A percentile compares a stretch with the other conserved stretches of the same genome.
These are phyloP conservation scores for Penicillium angulare DNA, from an alignment of 495 filamentous ascomycete genomes.

Conservation along the genomic window DNA sequence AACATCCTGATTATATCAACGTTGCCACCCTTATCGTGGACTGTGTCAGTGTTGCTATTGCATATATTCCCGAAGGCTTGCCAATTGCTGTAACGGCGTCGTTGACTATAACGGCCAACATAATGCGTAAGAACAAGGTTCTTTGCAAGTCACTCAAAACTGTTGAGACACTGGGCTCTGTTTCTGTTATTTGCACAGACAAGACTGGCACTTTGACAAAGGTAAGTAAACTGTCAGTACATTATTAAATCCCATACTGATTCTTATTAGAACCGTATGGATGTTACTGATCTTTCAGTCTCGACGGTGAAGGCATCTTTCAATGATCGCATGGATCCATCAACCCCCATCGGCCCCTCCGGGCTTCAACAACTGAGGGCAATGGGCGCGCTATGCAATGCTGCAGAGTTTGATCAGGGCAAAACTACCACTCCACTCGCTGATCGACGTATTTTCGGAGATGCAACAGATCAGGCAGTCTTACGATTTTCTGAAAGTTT, in stretches of 20 bases:
- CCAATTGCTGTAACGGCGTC: constrained; percentile 61
- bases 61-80: constrained; percentile 68
- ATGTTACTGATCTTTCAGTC: constrained; percentile 50
- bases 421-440: constrained; percentile 48
- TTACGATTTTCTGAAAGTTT: constrained; percentile 62
- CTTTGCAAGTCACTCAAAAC: constrained; percentile 66
- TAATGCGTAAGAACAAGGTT: constrained; percentile 63
- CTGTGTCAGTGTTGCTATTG: constrained; percentile 62
- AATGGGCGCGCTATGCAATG: constrained; percentile 62
- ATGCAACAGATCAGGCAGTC: constrained; percentile 69
- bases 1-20: constrained; percentile 62
- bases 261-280: constrained; percentile 55
- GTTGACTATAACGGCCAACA: constrained; percentile 55
- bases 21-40: constrained; percentile 62
- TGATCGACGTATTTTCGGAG: constrained; percentile 59
- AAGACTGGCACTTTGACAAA: constrained; percentile 69
- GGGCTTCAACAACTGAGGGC: constrained; percentile 48
- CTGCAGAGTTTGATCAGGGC: constrained; percentile 58
- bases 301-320: constrained; percentile 25
- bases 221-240: constrained; percentile 22
- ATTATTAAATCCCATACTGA: neutral
- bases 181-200: constrained; percentile 66
- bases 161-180: constrained; percentile 67
- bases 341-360: neutral
- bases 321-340: constrained; percentile 36